Percentiles rank a stretch among this genome's conserved stretches.
These are phyloP conservation scores for Barnettozyma pratensis DNA, from an alignment of 805 yeast genomes.

Conservation along the genomic window DNA sequence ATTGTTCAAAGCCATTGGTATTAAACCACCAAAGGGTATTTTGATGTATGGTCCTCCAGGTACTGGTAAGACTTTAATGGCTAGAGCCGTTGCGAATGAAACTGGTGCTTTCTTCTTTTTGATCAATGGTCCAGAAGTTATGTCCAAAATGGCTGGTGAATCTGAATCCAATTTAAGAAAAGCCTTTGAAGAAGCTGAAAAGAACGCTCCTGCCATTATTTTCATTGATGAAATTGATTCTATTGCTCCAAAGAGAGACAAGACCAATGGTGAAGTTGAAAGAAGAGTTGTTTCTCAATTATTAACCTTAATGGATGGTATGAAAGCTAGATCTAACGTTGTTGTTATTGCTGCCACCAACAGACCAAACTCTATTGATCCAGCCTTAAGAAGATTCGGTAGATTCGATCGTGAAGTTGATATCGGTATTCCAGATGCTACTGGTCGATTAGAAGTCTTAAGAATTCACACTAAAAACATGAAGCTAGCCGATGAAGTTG, in stretches of 20 bases:
- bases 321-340: conserved; percentile 98
- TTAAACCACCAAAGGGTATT: conserved; percentile 97
- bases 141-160: conserved; percentile 99
- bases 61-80: conserved; percentile 99
- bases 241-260: conserved; percentile 99
- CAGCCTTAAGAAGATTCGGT: conserved; percentile 84
- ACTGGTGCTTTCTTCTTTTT: conserved; percentile 98
- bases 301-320: conserved; percentile 98
- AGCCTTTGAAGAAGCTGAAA: conserved; percentile 99
- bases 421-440: conserved; percentile 95
- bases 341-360: conserved; percentile 98
- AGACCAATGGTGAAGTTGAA: conserved; percentile 99
- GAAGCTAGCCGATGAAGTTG: conserved; percentile 94
- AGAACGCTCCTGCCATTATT: conserved; percentile 95
- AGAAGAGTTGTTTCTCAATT: conserved; percentile 98
- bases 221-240: conserved; percentile 98
- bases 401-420: conserved; percentile 89
- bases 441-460: conserved; percentile 94
- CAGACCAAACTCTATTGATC: conserved; percentile 69
- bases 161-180: conserved; percentile 94
- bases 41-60: conserved; percentile 99
- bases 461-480: conserved; percentile 98
- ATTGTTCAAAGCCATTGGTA: conserved; percentile 95
- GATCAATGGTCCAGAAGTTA: conserved; percentile 98
- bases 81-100: conserved; percentile 99